phyloP scores from a whole-genome alignment of 352 stramenopile genomes.

The Hyaloperonospora arabidopsidis region DNA sequence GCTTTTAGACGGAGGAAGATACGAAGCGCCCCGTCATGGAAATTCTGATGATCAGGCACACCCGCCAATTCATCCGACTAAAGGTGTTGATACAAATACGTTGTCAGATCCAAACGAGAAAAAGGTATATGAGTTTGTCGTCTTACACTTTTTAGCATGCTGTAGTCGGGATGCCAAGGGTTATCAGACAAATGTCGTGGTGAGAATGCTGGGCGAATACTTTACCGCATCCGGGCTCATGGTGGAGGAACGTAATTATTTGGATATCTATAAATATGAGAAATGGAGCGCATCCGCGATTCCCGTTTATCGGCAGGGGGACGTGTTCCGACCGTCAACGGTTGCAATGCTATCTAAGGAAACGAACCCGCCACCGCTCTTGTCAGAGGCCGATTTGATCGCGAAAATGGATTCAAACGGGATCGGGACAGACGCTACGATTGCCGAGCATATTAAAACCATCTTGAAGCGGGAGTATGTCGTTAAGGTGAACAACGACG shows the following conservation, averaged over 20 bases:
- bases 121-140: conserved; percentile 96
- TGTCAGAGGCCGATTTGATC: conserved; percentile 91
- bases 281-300: conserved; percentile 85
- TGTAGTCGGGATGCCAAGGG: conserved; percentile 93
- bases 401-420: conserved; percentile 91
- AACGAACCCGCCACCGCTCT: conserved; percentile 79
- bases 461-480: conserved; percentile 97
- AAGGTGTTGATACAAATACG: conserved; percentile 74
- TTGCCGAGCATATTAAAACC: conserved; percentile 97
- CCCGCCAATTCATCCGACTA: conserved; percentile 98
- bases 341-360: conserved; percentile 61
- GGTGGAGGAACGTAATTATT: conserved; percentile 89
- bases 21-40: conserved; percentile 82
- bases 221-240: conserved; percentile 88
- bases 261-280: conserved; percentile 94
- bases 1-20: conserved; percentile 56
- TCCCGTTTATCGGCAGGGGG: conserved; percentile 71
- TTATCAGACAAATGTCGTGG: conserved; percentile 82
- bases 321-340: conserved; percentile 65
- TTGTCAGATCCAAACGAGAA: conserved; percentile 82
- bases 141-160: conserved; percentile 97
- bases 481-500: conserved; percentile 89
- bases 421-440: conserved; percentile 93
- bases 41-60: conserved; percentile 95
- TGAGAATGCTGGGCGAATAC: conserved; percentile 79